Conservation (phyloP, 1,139 yeast genomes). For the Yamadazyma oceani region DNA sequence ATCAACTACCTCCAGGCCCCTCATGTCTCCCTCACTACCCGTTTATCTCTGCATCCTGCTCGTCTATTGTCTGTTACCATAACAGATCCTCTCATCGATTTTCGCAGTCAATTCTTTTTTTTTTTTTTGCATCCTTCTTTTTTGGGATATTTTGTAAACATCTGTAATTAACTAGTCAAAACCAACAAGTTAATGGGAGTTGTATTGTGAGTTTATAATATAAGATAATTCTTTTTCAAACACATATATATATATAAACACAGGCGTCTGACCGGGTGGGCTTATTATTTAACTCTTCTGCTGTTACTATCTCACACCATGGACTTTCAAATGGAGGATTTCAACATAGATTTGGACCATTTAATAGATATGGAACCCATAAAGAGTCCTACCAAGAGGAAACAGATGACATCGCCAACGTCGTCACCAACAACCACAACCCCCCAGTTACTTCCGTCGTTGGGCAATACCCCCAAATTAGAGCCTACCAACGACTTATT, state of each 20-base stretch:
- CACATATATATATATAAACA: no score
- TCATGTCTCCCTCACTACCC: not conserved
- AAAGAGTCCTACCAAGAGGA: constrained; percentile 3
- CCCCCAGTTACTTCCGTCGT: not conserved
- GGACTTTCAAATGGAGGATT: constrained; percentile 20
- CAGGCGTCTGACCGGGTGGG: not conserved
- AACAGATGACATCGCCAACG: not conserved
- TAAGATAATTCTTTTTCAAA: no score
- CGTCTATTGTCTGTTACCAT: not conserved
- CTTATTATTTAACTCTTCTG: not conserved
- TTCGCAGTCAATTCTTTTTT: constrained; percentile 1
- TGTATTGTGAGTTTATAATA: no score
- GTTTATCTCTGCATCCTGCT: not conserved
- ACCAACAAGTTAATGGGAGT: no score
- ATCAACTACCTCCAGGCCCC: not conserved
- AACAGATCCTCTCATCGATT: not conserved
- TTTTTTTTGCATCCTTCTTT: constrained; percentile 4
- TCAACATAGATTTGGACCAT: constrained; percentile 25
- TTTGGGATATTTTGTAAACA: constrained; percentile 5
- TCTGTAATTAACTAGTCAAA: constrained; percentile 6
- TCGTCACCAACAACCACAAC: constrained; percentile 3
- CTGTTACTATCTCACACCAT: constrained; percentile 7
- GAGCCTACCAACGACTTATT: constrained; percentile 34
- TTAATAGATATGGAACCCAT: constrained; percentile 17
- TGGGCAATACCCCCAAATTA: not conserved